These are phyloP conservation scores for Alternaria brassicae DNA, from an alignment of 2,329 filamentous ascomycete genomes.

Conservation along the genomic window DNA sequence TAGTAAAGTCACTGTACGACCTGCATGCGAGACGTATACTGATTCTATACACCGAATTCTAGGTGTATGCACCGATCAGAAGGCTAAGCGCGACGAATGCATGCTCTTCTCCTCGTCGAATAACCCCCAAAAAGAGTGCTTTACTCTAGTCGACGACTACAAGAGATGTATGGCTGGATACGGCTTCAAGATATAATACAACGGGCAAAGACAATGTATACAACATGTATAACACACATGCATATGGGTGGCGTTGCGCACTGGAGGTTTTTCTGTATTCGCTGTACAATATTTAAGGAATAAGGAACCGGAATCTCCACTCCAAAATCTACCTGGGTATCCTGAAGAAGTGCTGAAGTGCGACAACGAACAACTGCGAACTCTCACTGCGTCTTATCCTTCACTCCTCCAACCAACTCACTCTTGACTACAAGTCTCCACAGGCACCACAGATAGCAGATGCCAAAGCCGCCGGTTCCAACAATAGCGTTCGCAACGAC, in stretches of 20 bases:
- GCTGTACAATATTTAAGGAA: constrained; percentile 29
- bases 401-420: constrained; percentile 50
- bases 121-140: constrained; percentile 85
- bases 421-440: constrained; percentile 71
- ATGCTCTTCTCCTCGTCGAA: constrained; percentile 93
- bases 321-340: constrained; percentile 33
- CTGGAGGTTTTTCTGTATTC: constrained; percentile 27
- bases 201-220: constrained; percentile 33
- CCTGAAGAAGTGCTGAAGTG: constrained; percentile 21
- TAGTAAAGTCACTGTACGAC: constrained; percentile 22
- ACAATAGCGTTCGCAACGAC: constrained; percentile 88
- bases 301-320: constrained; percentile 37
- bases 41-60: neutral
- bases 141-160: constrained; percentile 83
- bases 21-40: neutral
- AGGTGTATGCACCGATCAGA: constrained; percentile 90
- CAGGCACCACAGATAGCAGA: constrained; percentile 93
- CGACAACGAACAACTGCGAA: neutral
- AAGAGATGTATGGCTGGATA: constrained; percentile 90
- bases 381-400: constrained; percentile 52
- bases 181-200: constrained; percentile 72
- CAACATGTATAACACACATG: constrained; percentile 38
- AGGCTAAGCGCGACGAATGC: constrained; percentile 91
- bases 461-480: constrained; percentile 81
- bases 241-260: constrained; percentile 45